Percentiles rank a stretch among this genome's conserved stretches.
phyloP scores from a whole-genome alignment of 371 early-diverging fungal species.

The Coemansia sp. region DNA sequence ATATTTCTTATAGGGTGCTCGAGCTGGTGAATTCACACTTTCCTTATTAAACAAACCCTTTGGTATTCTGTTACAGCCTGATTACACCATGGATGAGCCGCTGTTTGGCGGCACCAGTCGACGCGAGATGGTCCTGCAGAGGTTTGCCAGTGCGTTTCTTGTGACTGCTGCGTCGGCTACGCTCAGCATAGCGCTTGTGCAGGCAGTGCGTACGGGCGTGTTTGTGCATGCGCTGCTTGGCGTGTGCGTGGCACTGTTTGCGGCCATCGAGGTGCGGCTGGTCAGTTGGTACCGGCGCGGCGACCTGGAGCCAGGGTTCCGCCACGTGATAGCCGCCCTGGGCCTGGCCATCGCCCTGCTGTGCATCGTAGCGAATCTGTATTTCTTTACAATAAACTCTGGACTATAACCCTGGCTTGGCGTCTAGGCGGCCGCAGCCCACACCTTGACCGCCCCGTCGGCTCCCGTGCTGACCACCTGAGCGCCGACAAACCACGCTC shows the following conservation, averaged over 20 bases:
- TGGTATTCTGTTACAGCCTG: too few species aligned
- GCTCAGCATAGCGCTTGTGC: conserved; percentile 16
- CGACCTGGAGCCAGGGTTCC: conserved; percentile 50
- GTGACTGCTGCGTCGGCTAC: conserved; percentile 18
- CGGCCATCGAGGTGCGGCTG: conserved; percentile 39
- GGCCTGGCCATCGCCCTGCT: conserved; percentile 50
- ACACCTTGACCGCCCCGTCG: conserved; percentile 85
- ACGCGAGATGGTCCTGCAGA: conserved; percentile 46
- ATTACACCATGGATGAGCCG: conserved; percentile 47
- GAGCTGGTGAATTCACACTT: too few species aligned
- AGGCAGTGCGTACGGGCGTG: conserved; percentile 19
- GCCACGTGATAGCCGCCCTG: conserved; percentile 35
- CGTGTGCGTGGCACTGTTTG: conserved; percentile 18
- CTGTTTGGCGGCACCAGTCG: conserved; percentile 50
- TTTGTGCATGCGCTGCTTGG: conserved; percentile 35
- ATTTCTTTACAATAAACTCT: conserved; percentile 26
- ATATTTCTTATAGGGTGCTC: too few species aligned
- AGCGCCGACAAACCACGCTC: conserved; percentile 67
- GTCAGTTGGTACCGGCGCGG: conserved; percentile 51
- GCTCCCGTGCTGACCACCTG: conserved; percentile 69
- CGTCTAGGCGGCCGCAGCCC: conserved; percentile 18
- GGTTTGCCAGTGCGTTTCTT: conserved; percentile 32
- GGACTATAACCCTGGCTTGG: neutral
- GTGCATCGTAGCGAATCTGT: conserved; percentile 50
- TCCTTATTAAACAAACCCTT: too few species aligned